Evolutionary conservation across 1,139 yeast species (phyloP).

Genomic region (Hyphopichia fennica): DNA sequence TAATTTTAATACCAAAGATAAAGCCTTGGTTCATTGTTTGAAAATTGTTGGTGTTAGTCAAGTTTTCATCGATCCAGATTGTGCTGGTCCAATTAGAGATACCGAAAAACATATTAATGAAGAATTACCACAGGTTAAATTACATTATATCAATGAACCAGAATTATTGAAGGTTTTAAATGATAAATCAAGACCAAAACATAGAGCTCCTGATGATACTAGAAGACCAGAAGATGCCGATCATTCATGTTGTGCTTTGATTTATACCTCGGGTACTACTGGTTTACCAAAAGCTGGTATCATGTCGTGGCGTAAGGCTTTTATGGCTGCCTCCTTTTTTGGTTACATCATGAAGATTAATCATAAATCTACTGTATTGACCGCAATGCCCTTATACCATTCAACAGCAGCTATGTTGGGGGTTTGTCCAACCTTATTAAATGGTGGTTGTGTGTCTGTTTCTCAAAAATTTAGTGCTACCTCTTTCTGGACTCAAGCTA

Average conservation of each 20-base stretch:
- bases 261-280: conserved; percentile 94
- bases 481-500: conserved; percentile 90
- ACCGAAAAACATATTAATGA: conserved; percentile 49
- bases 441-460: conserved; percentile 73
- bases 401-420: conserved; percentile 93
- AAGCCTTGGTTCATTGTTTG: conserved; percentile 79
- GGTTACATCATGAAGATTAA: conserved; percentile 67
- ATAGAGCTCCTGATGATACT: conserved; percentile 53
- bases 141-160: conserved; percentile 58
- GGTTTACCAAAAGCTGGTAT: conserved; percentile 95
- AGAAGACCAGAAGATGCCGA: conserved; percentile 60
- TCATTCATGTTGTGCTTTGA: conserved; percentile 66
- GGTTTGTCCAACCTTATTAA: conserved; percentile 65
- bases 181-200: conserved; percentile 49
- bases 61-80: conserved; percentile 75
- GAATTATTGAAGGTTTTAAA: conserved; percentile 41
- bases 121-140: conserved; percentile 40
- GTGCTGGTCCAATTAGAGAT: conserved; percentile 54
- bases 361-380: conserved; percentile 61
- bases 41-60: conserved; percentile 64
- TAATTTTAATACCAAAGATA: conserved; percentile 75
- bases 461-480: conserved; percentile 83
- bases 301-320: conserved; percentile 86
- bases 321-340: conserved; percentile 68
- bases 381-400: conserved; percentile 96